Percentiles rank a stretch among this genome's conserved stretches.
These are phyloP conservation scores for Pseudopediastrum boryanum DNA, from an alignment of 139 green algal genomes.

Conservation along the genomic window DNA sequence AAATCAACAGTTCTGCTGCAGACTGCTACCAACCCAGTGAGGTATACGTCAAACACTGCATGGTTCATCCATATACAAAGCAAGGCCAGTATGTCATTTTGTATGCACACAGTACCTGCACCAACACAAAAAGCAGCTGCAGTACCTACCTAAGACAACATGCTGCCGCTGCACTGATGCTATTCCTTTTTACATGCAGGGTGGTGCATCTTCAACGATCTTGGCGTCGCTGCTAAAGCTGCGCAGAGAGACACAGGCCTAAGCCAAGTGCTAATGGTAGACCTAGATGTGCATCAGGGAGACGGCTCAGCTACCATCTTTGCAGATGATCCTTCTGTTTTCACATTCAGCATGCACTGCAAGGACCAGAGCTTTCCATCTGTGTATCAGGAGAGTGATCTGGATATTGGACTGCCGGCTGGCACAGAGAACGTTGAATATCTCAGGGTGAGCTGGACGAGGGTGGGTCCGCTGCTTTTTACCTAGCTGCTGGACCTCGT, in stretches of 20 bases:
- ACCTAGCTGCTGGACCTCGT: too few species aligned
- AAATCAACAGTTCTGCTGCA: too few species aligned
- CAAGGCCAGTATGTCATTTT: too few species aligned
- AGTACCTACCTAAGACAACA: too few species aligned
- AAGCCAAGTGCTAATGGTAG: conserved; percentile 58
- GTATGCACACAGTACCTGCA: too few species aligned
- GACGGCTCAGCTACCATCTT: conserved; percentile 80
- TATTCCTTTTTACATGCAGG: too few species aligned
- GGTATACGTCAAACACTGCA: too few species aligned
- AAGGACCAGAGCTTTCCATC: conserved; percentile 53
- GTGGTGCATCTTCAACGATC: conserved; percentile 75
- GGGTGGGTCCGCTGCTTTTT: not conserved
- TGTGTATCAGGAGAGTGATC: conserved; percentile 27
- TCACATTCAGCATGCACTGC: conserved; percentile 69
- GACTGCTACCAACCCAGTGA: too few species aligned
- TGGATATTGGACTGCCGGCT: conserved; percentile 52
- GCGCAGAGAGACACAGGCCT: conserved; percentile 39
- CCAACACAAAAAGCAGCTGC: too few species aligned
- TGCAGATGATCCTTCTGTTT: conserved; percentile 50
- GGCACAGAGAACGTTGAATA: conserved; percentile 36
- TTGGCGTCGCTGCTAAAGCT: conserved; percentile 45
- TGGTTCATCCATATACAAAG: too few species aligned
- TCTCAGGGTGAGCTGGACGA: conserved; percentile 14
- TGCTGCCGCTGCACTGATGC: too few species aligned
- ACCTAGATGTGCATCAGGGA: conserved; percentile 72